Base-by-base conservation (phyloP, 78 protist species). In the Bodo saltans region DNA sequence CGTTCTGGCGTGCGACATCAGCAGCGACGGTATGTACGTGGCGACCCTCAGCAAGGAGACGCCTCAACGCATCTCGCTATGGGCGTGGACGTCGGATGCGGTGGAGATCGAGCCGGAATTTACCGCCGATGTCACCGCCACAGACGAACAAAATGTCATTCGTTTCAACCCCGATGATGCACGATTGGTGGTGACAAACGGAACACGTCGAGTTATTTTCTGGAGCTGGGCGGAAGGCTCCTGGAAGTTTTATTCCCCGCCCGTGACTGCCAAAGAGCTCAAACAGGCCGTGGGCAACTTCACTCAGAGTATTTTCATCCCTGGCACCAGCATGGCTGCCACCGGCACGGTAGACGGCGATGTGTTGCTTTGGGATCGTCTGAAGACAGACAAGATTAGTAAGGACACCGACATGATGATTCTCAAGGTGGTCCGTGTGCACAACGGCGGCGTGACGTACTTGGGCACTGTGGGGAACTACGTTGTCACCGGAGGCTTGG, bases 401-500 rank as follows among this genome's bases (percentile, higher is more conserved):
- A 25, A 33, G 29, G 3, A 41, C 29, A 47, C 83, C n/a, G 89
- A 85, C 42, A 40, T 35, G 68, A 42, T 25, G 39, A 80, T 69
- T 4, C 30, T 70, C 78, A 86, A 86, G 42, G 85, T 78, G 25
- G 83, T 86, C 28, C 53, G 75, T 28, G 68, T 86, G 42, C 89
- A 86, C 72, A 28, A 79, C 25, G 25, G n/a, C 28, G 74, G 74
- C 78, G 74, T 86, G 32, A 67, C 34, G 30, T 72, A 37, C 78
- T 26, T 86, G 39, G 0, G 68, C 29, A n/a, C 39, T 8, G n/a
- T 84, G n/a, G 81, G 81, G 32, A 32, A 41, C 25, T 76, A 53
- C 85, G 0, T 90, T 28, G 88, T 90, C 34, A 86, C 91, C 2
- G 93, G 89, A 3, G 93, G 88, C 70, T 74, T 21, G 8, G 90